These are phyloP conservation scores for Furcasterigmium furcatum DNA, from an alignment of 2,329 filamentous ascomycete species.

Conservation along the genomic window DNA sequence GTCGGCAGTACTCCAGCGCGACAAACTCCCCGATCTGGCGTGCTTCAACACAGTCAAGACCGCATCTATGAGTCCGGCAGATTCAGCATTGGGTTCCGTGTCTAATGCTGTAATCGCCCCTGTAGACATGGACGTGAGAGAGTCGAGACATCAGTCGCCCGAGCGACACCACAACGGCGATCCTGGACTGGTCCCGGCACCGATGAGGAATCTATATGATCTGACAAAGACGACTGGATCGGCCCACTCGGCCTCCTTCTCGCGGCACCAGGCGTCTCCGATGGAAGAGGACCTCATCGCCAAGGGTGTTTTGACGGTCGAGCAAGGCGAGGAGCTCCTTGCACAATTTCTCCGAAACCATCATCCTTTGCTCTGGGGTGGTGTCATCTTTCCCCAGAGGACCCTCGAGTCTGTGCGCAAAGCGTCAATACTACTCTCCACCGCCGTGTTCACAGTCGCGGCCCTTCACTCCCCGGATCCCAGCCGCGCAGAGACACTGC, in stretches of 20 bases:
- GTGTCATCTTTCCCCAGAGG: constrained; percentile 44
- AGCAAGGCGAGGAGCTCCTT: constrained; percentile 48
- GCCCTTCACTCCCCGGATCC: constrained; percentile 57
- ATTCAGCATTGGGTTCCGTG: constrained; percentile 2
- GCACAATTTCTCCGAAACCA: constrained; percentile 21
- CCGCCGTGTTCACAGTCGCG: constrained; percentile 55
- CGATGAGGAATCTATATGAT: constrained; percentile 51
- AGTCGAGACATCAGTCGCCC: constrained; percentile 31
- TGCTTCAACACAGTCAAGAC: not conserved
- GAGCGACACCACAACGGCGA: constrained; percentile 28
- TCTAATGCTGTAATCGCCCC: constrained; percentile 4
- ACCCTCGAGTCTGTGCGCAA: constrained; percentile 47
- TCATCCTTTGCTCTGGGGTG: constrained; percentile 45
- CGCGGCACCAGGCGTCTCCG: not conserved
- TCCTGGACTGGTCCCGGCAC: constrained; percentile 37
- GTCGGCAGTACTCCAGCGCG: not conserved
- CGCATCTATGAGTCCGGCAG: constrained; percentile 2
- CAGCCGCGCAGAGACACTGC: constrained; percentile 37
- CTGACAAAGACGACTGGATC: constrained; percentile 30
- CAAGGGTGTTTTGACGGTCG: constrained; percentile 36
- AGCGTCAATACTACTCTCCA: constrained; percentile 53
- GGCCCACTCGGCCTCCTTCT: not conserved
- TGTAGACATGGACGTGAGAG: constrained; percentile 43
- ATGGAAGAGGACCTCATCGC: constrained; percentile 42
- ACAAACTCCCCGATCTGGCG: not conserved